Conservation (phyloP, 805 yeast species). For the Saturnispora sekii region DNA sequence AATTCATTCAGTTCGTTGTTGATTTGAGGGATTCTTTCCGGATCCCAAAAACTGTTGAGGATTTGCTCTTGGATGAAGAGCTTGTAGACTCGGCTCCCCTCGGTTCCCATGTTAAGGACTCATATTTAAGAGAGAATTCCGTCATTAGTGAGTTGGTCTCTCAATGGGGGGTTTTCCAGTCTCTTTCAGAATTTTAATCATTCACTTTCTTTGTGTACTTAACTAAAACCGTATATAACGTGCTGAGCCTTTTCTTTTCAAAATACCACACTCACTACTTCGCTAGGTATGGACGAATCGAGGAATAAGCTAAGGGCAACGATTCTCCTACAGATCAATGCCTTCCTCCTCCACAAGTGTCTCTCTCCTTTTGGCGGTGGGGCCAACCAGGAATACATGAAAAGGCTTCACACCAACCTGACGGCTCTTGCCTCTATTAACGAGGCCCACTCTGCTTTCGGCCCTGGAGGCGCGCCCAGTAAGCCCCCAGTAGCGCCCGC, state of each 20-base stretch:
- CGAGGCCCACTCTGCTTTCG: conserved; percentile 21
- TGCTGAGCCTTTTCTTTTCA: too few relatives aligned
- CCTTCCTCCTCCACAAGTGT: conserved; percentile 26
- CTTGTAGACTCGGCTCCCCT: background rate
- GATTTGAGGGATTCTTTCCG: background rate
- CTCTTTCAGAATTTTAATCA: too few relatives aligned
- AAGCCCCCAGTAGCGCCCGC: conserved; percentile 28
- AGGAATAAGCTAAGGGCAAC: background rate
- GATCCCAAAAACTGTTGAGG: background rate
- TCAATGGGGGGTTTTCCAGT: too few relatives aligned
- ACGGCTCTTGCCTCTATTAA: conserved; percentile 30
- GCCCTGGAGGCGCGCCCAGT: conserved; percentile 20
- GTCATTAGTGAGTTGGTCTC: too few relatives aligned
- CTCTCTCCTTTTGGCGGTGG: conserved; percentile 5
- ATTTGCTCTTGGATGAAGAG: background rate
- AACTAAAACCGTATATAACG: too few relatives aligned
- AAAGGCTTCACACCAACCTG: conserved; percentile 28
- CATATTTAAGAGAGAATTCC: too few relatives aligned
- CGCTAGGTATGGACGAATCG: too few relatives aligned
- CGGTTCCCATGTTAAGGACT: too few relatives aligned
- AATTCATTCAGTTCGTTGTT: conserved; percentile 2
- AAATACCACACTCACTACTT: too few relatives aligned
- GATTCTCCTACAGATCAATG: conserved; percentile 24
- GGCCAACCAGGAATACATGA: conserved; percentile 27
- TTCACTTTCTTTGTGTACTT: too few relatives aligned